These are phyloP conservation scores for Boletus reticuloceps DNA, from an alignment of 768 basidiomycete species.

Conservation along the genomic window DNA sequence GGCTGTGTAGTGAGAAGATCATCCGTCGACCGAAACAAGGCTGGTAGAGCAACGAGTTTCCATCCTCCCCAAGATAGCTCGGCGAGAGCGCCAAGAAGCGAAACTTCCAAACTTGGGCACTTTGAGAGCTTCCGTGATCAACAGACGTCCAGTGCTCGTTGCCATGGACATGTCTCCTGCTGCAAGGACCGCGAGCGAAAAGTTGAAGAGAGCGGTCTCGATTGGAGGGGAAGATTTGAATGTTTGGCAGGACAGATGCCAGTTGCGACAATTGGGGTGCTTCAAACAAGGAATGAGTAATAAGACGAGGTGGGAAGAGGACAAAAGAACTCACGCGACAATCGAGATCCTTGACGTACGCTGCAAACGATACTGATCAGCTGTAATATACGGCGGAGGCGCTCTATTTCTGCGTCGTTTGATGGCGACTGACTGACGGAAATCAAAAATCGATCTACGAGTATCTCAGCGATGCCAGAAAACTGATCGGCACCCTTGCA, in stretches of 20 bases:
- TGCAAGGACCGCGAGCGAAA: constrained; percentile 35
- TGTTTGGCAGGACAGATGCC: constrained; percentile 26
- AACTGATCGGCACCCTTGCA: constrained; percentile 70
- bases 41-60: constrained; percentile 64
- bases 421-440: constrained; percentile 1
- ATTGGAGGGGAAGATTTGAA: constrained; percentile 29
- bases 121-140: constrained; percentile 32
- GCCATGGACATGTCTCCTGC: constrained; percentile 43
- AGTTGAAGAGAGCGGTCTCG: constrained; percentile 32
- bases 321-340: constrained; percentile 47
- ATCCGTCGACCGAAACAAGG: constrained; percentile 50
- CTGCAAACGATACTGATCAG: constrained; percentile 54
- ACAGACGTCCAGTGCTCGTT: constrained; percentile 43
- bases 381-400: constrained; percentile 52
- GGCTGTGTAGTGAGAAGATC: constrained; percentile 47
- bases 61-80: constrained; percentile 75
- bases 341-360: constrained; percentile 69
- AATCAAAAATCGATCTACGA: constrained; percentile 41
- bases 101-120: constrained; percentile 44
- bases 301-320: constrained; percentile 1
- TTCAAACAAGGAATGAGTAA: constrained; percentile 10
- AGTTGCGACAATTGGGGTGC: constrained; percentile 38
- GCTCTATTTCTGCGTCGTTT: constrained; percentile 31
- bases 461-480: constrained; percentile 48
- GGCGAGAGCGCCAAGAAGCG: constrained; percentile 58